These are phyloP conservation scores for Whalleya microplaca DNA, from an alignment of 2,329 filamentous ascomycete species.

Conservation along the genomic window DNA sequence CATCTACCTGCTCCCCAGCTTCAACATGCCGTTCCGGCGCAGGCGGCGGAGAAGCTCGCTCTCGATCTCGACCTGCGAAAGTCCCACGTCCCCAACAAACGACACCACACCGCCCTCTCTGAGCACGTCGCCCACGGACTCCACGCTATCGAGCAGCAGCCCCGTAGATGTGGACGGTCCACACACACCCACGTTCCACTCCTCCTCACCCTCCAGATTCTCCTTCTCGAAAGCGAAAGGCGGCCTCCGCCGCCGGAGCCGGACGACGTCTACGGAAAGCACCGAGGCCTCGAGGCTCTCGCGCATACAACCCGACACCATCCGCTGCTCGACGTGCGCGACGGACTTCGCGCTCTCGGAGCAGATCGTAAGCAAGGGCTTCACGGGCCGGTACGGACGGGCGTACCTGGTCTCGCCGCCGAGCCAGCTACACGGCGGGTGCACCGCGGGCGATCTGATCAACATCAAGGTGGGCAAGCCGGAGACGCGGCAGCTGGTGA, in stretches of 20 bases:
- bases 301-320: slow-evolving; percentile 54
- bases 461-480: slow-evolving; percentile 60
- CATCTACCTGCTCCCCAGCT: slow-evolving; percentile 55
- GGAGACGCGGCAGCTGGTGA: slow-evolving; percentile 62
- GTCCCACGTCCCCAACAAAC: slow-evolving; percentile 24
- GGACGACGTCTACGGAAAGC: slow-evolving; percentile 10
- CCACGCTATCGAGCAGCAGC: slow-evolving; percentile 36
- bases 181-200: slow-evolving; percentile 29
- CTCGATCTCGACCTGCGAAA: slow-evolving; percentile 37
- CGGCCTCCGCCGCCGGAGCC: slow-evolving; percentile 9
- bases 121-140: slow-evolving; percentile 41
- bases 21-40: slow-evolving; percentile 52
- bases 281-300: slow-evolving; percentile 38
- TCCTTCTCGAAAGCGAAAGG: slow-evolving; percentile 23
- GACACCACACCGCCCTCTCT: slow-evolving; percentile 39
- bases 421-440: slow-evolving; percentile 19
- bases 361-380: slow-evolving; percentile 68
- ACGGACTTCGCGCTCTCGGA: slow-evolving; percentile 63
- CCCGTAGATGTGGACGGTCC: slow-evolving; percentile 28
- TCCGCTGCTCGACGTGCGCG: slow-evolving; percentile 63
- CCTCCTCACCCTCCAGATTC: slow-evolving; percentile 30
- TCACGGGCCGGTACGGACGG: slow-evolving; percentile 67
- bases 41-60: slow-evolving; percentile 42
- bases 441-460: slow-evolving; percentile 40
- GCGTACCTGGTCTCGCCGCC: slow-evolving; percentile 61